Base-by-base conservation (phyloP, 805 yeast species). In the Candida verbasci region DNA sequence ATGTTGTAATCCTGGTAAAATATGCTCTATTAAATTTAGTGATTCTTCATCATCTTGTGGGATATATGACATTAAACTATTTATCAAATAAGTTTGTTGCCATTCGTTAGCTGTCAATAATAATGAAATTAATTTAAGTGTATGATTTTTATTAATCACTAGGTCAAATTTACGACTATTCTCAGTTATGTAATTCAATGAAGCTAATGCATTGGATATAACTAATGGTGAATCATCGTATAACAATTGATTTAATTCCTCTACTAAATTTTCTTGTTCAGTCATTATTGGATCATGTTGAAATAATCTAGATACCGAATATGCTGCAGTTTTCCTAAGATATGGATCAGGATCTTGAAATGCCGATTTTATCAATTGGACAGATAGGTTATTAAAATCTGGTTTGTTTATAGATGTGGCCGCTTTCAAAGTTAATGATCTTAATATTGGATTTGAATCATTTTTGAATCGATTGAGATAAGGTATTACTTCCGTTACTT, bases 41-140 rank as follows among this genome's bases (percentile, higher is more conserved):
- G 95, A 87, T 25, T 83, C 91, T 1, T 65, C 66, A n/a, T 76
- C 63, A 0, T 72, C 64, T 43, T 80, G 77, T 2, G 97, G 97
- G 1, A 82, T 82, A 54, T 71, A 86, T 6, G 76, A 60, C 69
- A 78, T 68, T 27, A 89, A 53, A 0, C 88, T 72, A 38, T 78
- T 76, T 37, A 91, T 58, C 11, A 87, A 66, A 29, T 79, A 72
- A 0, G 78, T 67, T 51, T 82, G 94, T 31, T 79, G 72, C 95
- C 96, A 89, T 57, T 82, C 84, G 45, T 71, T 74, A 35, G 54
- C 60, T 30, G 43, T 56, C 6, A 61, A 55, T 14, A 71, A 48
- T 24, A 55, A 45, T 11, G 62, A 57, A 14, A 69, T 45, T 33
- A 72, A 49, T 14, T 52, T 48, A 27, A 62, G 45, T 5, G 69